These are phyloP conservation scores for Pseudogymnoascus sp. DNA, from an alignment of 2,329 filamentous ascomycete genomes.

Conservation along the genomic window DNA sequence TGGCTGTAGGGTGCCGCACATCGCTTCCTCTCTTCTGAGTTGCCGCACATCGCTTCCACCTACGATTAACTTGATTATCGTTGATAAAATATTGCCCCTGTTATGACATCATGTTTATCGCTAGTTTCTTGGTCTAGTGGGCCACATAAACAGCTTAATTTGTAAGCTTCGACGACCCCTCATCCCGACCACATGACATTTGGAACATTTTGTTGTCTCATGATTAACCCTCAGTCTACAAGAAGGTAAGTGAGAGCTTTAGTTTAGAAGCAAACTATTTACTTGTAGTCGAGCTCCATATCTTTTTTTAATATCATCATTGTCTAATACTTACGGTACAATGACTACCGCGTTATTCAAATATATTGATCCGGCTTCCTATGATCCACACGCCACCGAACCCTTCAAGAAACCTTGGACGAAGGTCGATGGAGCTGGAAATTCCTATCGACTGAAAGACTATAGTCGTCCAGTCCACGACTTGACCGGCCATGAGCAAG, in stretches of 20 bases:
- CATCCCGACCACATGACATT: background rate
- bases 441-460: constrained; percentile 42
- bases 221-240: background rate
- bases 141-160: background rate
- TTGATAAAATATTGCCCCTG: no score
- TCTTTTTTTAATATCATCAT: background rate
- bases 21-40: no score
- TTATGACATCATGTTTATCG: background rate
- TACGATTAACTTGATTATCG: no score
- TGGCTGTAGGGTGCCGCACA: no score
- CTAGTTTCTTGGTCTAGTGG: background rate
- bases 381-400: constrained; percentile 22
- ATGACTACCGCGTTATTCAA: constrained; percentile 53
- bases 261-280: background rate
- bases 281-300: background rate
- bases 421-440: constrained; percentile 53
- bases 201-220: background rate
- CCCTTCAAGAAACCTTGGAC: constrained; percentile 47
- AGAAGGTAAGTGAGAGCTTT: background rate
- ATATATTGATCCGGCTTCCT: constrained; percentile 49
- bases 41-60: no score
- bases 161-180: background rate
- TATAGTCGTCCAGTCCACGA: constrained; percentile 51
- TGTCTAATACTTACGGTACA: constrained; percentile 23
- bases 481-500: constrained; percentile 57